These are phyloP conservation scores for Cordyceps fumosorosea DNA, from an alignment of 2,329 filamentous ascomycete genomes.

Conservation along the genomic window DNA sequence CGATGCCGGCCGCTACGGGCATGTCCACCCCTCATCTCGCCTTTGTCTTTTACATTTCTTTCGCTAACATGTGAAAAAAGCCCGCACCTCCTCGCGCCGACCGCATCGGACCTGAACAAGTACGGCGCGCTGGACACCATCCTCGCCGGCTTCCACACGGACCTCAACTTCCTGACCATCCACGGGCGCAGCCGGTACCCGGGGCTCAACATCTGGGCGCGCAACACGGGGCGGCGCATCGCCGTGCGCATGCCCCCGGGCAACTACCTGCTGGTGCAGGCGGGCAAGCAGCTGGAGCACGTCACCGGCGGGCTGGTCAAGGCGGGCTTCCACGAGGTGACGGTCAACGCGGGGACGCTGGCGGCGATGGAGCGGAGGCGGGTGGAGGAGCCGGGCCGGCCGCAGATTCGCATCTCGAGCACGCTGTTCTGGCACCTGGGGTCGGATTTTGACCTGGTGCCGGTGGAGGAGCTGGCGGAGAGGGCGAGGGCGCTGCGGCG, in stretches of 20 bases:
- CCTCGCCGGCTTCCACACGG: conserved; percentile 57
- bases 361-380: conserved; percentile 39
- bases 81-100: conserved; percentile 56
- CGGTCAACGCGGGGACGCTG: conserved; percentile 48
- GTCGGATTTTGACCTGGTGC: conserved; percentile 49
- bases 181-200: conserved; percentile 57
- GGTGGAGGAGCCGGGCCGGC: conserved; percentile 37
- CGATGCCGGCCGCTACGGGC: conserved; percentile 51
- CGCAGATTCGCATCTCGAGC: conserved; percentile 50
- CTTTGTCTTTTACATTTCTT: no score
- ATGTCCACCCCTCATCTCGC: conserved; percentile 16
- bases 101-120: conserved; percentile 49
- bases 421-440: conserved; percentile 56
- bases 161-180: conserved; percentile 60
- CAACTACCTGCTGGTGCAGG: conserved; percentile 54
- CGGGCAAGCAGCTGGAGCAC: conserved; percentile 58
- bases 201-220: conserved; percentile 56
- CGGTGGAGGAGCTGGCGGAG: conserved; percentile 41
- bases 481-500: conserved; percentile 38
- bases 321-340: conserved; percentile 56
- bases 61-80: conserved; percentile 22
- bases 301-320: conserved; percentile 54
- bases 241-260: conserved; percentile 52
- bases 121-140: conserved; percentile 51
- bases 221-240: conserved; percentile 54